Conservation (phyloP, 1,284 basidiomycete genomes). For the Moniliella sp. region DNA sequence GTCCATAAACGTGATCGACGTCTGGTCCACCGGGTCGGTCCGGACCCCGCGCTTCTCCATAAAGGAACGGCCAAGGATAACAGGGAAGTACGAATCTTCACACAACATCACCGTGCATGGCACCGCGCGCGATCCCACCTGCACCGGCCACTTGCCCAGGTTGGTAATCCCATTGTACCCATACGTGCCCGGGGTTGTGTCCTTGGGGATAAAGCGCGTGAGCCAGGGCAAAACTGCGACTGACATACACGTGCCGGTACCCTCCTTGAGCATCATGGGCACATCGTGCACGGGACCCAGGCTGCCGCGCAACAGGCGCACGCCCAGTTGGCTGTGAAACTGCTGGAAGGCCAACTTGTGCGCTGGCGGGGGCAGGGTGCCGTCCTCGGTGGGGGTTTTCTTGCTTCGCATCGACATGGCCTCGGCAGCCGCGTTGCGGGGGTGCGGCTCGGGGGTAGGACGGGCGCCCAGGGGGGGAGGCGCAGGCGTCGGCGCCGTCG, state of each 20-base stretch:
- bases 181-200: conserved; percentile 29
- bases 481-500: conserved; percentile 20
- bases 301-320: conserved; percentile 69
- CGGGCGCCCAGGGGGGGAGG: conserved; percentile 15
- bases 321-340: conserved; percentile 42
- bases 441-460: conserved; percentile 9
- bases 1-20: conserved; percentile 68
- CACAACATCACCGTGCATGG: conserved; percentile 45
- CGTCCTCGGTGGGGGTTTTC: background rate
- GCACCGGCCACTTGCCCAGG: conserved; percentile 36
- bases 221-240: conserved; percentile 67
- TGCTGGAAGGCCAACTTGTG: conserved; percentile 34
- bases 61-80: conserved; percentile 52
- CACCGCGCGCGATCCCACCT: conserved; percentile 39
- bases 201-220: conserved; percentile 70
- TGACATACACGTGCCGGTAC: conserved; percentile 88
- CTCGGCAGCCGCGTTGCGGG: background rate
- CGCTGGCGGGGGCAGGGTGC: conserved; percentile 3
- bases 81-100: conserved; percentile 88
- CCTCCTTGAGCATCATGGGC: conserved; percentile 65
- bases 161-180: conserved; percentile 41
- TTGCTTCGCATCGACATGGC: background rate
- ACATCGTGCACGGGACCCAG: conserved; percentile 65
- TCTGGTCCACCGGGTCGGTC: conserved; percentile 46
- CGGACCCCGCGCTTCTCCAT: background rate